Base-by-base conservation (phyloP, 495 filamentous ascomycete species). In the Penicillium paxilli region DNA sequence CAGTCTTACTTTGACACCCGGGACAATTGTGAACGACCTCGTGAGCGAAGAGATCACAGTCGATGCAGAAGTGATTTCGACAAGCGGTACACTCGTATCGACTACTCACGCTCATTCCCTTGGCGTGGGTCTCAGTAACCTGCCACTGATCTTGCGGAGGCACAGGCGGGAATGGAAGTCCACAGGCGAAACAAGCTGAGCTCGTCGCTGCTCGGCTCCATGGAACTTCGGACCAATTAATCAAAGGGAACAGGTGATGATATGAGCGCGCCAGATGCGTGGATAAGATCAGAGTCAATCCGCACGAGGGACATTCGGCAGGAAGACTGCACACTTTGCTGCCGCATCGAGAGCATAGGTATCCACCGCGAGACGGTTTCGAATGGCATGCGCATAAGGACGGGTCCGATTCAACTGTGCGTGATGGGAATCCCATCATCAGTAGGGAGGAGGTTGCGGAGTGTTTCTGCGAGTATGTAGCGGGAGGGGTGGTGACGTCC, bases 341-440 rank as follows among this genome's bases (percentile, higher is more conserved):
- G 25, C 80, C 82, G 78, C 94, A 98, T 49, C 94, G 80, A 14
- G 91, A 92, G 75, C 94, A 99, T 19, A 86, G 71, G 71, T 98
- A 99, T 1, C 94, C 93, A n/a, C 92, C 91, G 26, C 86, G 80
- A 10, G 82, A 90, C 19, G 92, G 87, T 33, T 86, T 86, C 51
- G 85, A 87, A 73, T 99, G 95, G 60, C 94, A 98, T 24, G 92
- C 92, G 64, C 94, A 98, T 44, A 94, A 82, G n/a, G 83, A 85
- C 46, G 87, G 83, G 20, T 71, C 75, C 14, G 82, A 75, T 50
- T 91, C 90, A 45, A 92, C 83, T n/a, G 88, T 88, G 14, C 94
- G 84, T 41, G 87, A 92, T n/a, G 94, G 94, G 61, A 99, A 99
- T 4, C 94, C 95, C 95, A 98, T 98, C 89, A 92, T 95, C 12